A percentile compares a stretch with the other conserved stretches of the same genome.
Evolutionary conservation across 2,329 filamentous ascomycete species (phyloP).

Genomic region (Fonsecaea nubica): DNA sequence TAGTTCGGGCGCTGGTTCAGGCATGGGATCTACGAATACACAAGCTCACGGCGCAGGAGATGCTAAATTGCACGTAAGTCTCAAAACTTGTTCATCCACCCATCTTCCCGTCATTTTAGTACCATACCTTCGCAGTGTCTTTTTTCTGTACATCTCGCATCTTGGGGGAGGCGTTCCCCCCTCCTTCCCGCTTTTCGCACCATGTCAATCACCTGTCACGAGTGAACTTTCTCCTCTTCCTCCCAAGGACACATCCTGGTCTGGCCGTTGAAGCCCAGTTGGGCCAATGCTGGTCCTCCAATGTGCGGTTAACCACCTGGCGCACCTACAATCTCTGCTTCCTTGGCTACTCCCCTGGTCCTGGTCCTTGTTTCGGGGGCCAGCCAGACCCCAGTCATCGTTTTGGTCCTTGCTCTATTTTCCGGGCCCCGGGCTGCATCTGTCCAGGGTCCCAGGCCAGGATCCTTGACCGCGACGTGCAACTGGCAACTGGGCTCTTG

Average conservation of each 20-base stretch:
- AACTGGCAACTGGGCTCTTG: conserved; percentile 7
- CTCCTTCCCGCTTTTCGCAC: conserved; percentile 1
- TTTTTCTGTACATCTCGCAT: not conserved
- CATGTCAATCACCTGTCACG: conserved; percentile 1
- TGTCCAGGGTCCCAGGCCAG: conserved; percentile 11
- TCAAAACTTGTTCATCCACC: not conserved
- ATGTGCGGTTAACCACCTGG: conserved; percentile 18
- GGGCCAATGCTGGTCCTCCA: conserved; percentile 7
- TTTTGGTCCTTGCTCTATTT: conserved; percentile 8
- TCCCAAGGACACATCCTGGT: conserved; percentile 18
- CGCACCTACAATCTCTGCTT: conserved; percentile 9
- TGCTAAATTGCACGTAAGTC: conserved; percentile 32
- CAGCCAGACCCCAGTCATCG: not conserved
- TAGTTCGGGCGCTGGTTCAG: conserved; percentile 13
- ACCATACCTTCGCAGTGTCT: not conserved
- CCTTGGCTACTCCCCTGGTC: conserved; percentile 25
- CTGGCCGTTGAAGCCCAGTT: conserved; percentile 35
- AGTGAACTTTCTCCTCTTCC: not conserved
- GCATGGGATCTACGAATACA: not conserved
- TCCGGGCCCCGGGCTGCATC: conserved; percentile 8
- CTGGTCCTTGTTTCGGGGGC: conserved; percentile 14
- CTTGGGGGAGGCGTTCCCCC: not conserved
- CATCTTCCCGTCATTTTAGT: not conserved
- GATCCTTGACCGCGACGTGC: conserved; percentile 17
- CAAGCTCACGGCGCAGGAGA: conserved; percentile 9